Base-by-base conservation (phyloP, 208 protist genomes). In the Polymyxa betae region DNA sequence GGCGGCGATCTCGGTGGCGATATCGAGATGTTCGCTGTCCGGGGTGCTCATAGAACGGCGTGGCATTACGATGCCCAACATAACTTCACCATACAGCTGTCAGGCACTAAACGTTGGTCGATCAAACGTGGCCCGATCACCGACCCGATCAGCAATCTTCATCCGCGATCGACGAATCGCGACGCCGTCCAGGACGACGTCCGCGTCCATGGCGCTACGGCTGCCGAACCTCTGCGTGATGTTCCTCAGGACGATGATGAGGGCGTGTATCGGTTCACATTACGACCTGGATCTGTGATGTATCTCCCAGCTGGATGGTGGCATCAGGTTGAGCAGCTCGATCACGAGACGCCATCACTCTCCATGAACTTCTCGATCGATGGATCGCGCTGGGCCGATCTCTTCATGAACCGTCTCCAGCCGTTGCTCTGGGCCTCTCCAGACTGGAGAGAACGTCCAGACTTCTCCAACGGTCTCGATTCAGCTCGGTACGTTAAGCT, bases 51-150 rank as follows among this genome's bases (percentile, higher is more conserved):
- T 41, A 12, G n/a, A 46, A 91, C 89, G 20, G 68, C 89, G 10
- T 91, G 89, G 89, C 89, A 91, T 90, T 91, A 35, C 12, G 89
- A 91, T 91, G 89, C 66, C 12, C 89, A 91, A 32, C 60, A 91
- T 88, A 91, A 91, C 60, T 91, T 91, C 49, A 91, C 89, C 24
- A 29, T 66, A 29, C 54, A 66, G 29, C 29, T 66, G 54, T 66
- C 54, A 29, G 54, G 54, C 20, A 66, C 54, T 29, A 66, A 66
- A 29, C 54, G 29, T 66, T 66, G 54, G 54, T 16, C 54, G 20
- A 66, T 66, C 29, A 29, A 16, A 16, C 16, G 54, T 32, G 54
- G 54, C 16, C 54, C n/a, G 77, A 29, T 32, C 32, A 41, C 24
- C n/a, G n/a, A 88, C 77, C 77, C 77, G n/a, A 88, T 88, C 16